Percentiles rank a stretch among this genome's conserved stretches.
phyloP scores from a whole-genome alignment of 2,329 filamentous ascomycete genomes.

The Lecanicillium sp. region DNA sequence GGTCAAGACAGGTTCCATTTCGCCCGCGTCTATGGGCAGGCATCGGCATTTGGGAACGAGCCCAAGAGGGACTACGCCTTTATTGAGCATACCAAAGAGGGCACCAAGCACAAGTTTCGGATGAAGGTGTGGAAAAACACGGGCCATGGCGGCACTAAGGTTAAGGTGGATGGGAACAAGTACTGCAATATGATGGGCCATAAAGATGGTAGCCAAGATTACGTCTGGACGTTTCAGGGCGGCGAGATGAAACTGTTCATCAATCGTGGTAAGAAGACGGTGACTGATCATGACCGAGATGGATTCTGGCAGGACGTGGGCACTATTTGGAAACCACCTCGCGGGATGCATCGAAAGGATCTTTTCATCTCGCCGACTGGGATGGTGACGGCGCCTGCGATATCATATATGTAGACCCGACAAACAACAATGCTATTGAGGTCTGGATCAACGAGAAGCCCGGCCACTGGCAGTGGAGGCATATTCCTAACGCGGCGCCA shows the following conservation, averaged over 20 bases:
- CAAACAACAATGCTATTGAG: constrained; percentile 17
- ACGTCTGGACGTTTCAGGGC: constrained; percentile 9
- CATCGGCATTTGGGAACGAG: not conserved
- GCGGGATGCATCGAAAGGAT: constrained; percentile 16
- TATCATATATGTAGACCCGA: constrained; percentile 20
- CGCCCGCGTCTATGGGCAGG: not conserved
- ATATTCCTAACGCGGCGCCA: constrained; percentile 7
- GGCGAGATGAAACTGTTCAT: constrained; percentile 8
- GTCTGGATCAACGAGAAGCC: constrained; percentile 18
- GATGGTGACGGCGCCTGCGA: constrained; percentile 28
- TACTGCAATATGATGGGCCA: constrained; percentile 14
- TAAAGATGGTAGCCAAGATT: constrained; percentile 8
- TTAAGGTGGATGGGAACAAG: constrained; percentile 10
- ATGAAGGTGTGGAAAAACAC: not conserved
- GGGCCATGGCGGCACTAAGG: constrained; percentile 2
- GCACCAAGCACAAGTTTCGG: constrained; percentile 8
- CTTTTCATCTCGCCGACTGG: constrained; percentile 27
- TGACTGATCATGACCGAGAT: no score
- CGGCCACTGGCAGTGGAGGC: no score
- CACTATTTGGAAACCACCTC: not conserved
- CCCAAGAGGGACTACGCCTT: not conserved
- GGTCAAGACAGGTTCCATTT: constrained; percentile 10
- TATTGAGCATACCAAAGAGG: not conserved
- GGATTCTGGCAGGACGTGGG: no score
- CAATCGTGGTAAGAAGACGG: not conserved